Conservation (phyloP, 306 rosid genomes). For the Lupinus albus region DNA sequence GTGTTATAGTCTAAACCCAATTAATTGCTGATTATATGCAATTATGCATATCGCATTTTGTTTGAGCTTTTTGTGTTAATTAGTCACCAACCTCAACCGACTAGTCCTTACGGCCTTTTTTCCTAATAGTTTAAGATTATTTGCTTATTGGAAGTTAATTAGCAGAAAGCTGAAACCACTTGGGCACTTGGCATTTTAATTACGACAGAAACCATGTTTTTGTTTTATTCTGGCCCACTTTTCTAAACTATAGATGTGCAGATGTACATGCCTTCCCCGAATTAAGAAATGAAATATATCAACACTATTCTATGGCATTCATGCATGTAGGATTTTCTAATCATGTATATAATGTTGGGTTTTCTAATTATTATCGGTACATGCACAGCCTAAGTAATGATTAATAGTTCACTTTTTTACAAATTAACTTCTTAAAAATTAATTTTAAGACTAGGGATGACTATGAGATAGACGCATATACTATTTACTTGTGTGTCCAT, state of each 20-base stretch:
- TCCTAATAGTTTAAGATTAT: not conserved
- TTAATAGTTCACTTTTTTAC: not conserved
- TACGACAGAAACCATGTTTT: not conserved
- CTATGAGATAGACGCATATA: too few relatives aligned
- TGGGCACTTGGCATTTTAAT: constrained; percentile 24
- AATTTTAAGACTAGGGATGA: too few relatives aligned
- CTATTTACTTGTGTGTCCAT: too few relatives aligned
- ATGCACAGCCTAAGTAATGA: too few relatives aligned
- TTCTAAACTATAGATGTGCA: not conserved
- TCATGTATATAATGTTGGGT: too few relatives aligned
- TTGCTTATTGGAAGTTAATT: too few relatives aligned
- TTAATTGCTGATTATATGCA: constrained; percentile 11
- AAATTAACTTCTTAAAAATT: not conserved
- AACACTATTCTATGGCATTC: not conserved
- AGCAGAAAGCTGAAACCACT: constrained; percentile 16
- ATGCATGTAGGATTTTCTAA: not conserved
- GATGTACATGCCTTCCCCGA: not conserved
- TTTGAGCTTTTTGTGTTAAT: constrained; percentile 21
- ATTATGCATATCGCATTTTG: constrained; percentile 15
- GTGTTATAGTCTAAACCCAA: not conserved
- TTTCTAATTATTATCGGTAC: too few relatives aligned
- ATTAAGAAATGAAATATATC: not conserved
- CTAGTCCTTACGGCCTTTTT: constrained; percentile 26
- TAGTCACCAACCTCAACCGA: constrained; percentile 40
- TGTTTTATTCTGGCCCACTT: not conserved